phyloP scores from a whole-genome alignment of 192 early-diverging fungal species.

The Dissophora globulifera region DNA sequence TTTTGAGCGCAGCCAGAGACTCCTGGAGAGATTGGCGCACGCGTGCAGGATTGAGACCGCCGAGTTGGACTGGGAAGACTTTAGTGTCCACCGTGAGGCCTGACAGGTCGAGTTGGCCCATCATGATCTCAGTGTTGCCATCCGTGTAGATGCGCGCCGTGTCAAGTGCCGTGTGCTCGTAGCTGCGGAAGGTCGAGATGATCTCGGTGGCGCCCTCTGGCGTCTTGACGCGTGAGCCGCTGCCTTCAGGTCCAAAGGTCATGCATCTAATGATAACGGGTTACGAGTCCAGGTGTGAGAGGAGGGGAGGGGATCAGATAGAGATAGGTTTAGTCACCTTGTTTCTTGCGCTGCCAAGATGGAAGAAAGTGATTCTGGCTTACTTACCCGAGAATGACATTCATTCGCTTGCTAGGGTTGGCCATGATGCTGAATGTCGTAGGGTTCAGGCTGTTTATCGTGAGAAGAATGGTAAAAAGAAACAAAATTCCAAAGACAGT shows the following conservation, averaged over 20 bases:
- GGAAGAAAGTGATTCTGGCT: neutral
- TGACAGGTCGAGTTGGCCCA: constrained; percentile 31
- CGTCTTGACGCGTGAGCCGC: constrained; percentile 50
- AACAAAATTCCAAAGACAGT: no score
- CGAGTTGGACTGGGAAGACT: constrained; percentile 28
- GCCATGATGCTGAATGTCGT: no score
- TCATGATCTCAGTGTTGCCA: constrained; percentile 62
- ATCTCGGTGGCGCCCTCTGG: constrained; percentile 28
- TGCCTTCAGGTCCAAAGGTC: constrained; percentile 47
- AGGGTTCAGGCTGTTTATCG: no score
- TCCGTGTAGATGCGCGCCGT: constrained; percentile 63
- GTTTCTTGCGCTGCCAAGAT: neutral
- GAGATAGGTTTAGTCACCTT: neutral
- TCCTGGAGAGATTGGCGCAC: constrained; percentile 39
- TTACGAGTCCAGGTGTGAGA: no score
- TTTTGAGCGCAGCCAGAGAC: constrained; percentile 62
- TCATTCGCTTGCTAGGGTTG: constrained; percentile 6
- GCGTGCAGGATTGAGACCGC: constrained; percentile 53
- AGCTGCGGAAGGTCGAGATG: constrained; percentile 17
- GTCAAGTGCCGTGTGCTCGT: constrained; percentile 40
- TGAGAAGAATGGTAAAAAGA: no score
- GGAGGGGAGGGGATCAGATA: neutral
- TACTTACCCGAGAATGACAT: constrained; percentile 44
- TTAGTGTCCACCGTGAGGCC: constrained; percentile 44
- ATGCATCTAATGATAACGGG: constrained; percentile 21